Percentiles rank a stretch among this genome's conserved stretches.
Conservation (phyloP, 2,329 filamentous ascomycete genomes). For the Diaporthe sp. region DNA sequence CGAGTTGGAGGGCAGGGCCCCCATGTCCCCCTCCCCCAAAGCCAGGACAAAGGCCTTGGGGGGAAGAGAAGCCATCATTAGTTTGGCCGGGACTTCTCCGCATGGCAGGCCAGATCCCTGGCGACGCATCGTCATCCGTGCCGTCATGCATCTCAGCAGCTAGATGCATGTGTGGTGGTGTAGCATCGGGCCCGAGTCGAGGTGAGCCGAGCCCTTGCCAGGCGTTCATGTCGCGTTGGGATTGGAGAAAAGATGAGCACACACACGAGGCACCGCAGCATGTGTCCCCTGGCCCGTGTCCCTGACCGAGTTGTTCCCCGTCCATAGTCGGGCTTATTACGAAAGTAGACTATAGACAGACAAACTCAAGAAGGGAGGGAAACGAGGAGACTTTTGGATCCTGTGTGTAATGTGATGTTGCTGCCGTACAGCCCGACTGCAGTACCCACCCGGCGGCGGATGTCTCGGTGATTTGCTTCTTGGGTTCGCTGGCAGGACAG, state of each 20-base stretch:
- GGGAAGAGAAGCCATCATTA: neutral
- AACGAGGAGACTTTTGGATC: neutral
- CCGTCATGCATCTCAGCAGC: slow-evolving; percentile 22
- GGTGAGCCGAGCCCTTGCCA: neutral
- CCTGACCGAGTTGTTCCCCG: neutral
- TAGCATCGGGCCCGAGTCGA: neutral
- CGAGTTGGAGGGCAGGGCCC: neutral
- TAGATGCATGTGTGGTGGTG: neutral
- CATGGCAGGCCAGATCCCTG: slow-evolving; percentile 24
- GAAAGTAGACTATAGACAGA: neutral
- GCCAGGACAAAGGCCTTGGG: neutral
- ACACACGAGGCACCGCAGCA: neutral
- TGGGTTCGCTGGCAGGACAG: slow-evolving; percentile 6
- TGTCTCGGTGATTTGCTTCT: slow-evolving; percentile 30
- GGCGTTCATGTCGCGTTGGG: slow-evolving; percentile 9
- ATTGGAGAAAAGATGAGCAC: neutral
- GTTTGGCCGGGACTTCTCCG: slow-evolving; percentile 12
- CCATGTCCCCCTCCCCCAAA: slow-evolving; percentile 15
- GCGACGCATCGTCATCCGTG: slow-evolving; percentile 19
- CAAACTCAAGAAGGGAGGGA: neutral
- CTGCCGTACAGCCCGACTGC: neutral
- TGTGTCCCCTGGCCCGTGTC: neutral
- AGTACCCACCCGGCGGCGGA: slow-evolving; percentile 1
- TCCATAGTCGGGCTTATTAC: no score
- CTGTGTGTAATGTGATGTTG: neutral